phyloP scores from a whole-genome alignment of 2,329 filamentous ascomycete genomes.

The Dactylellina haptotyla region DNA sequence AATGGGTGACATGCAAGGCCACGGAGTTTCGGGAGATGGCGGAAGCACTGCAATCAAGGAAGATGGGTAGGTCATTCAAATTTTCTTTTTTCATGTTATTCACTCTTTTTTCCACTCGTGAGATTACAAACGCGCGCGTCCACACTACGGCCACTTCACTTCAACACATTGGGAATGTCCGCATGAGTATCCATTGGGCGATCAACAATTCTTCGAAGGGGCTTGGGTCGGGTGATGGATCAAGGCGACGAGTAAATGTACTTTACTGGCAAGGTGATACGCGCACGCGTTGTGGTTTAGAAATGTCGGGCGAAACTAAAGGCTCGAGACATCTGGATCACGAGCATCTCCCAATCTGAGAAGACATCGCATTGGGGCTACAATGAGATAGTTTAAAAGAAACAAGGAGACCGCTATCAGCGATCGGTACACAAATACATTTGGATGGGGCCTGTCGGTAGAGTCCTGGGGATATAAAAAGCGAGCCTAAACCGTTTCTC shows the following conservation, averaged over 20 bases:
- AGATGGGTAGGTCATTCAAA: conserved; percentile 78
- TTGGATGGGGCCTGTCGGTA: conserved; percentile 16
- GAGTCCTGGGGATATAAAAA: conserved; percentile 5
- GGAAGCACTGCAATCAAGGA: conserved; percentile 81
- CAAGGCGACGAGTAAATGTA: conserved; percentile 3
- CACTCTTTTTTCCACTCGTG: conserved; percentile 33
- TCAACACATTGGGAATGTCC: too few species aligned
- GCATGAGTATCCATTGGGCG: conserved; percentile 31
- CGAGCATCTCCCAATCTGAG: background rate
- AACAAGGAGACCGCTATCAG: conserved; percentile 6
- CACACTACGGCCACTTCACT: too few species aligned
- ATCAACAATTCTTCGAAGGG: background rate
- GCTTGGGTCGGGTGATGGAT: conserved; percentile 8
- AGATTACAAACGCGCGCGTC: conserved; percentile 17
- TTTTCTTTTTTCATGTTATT: conserved; percentile 32
- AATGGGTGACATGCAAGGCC: conserved; percentile 51
- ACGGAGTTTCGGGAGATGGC: conserved; percentile 56
- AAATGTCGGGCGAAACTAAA: conserved; percentile 12
- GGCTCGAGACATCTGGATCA: conserved; percentile 32
- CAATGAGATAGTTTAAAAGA: conserved; percentile 11
- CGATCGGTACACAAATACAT: conserved; percentile 20
- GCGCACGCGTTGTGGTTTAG: conserved; percentile 18
- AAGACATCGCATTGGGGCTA: conserved; percentile 10
- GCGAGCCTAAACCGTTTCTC: conserved; percentile 27
- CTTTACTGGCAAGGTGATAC: conserved; percentile 17